These are phyloP conservation scores for Colletotrichum costaricense DNA, from an alignment of 2,329 filamentous ascomycete genomes.

Conservation along the genomic window DNA sequence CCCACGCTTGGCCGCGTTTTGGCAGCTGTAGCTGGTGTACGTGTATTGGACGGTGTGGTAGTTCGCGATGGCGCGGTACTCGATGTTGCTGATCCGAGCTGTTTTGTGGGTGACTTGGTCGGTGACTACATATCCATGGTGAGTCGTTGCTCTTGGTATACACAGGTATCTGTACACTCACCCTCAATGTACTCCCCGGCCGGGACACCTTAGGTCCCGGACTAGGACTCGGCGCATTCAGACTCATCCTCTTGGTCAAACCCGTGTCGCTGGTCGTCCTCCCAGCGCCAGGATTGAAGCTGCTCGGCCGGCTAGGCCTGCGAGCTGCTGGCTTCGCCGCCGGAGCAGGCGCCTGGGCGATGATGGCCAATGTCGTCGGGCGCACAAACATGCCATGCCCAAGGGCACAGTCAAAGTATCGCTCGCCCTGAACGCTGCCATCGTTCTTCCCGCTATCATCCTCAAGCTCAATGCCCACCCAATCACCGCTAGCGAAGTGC, in stretches of 20 bases:
- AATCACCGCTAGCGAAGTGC: conserved; percentile 83
- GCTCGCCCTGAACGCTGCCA: conserved; percentile 86
- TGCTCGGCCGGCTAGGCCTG: conserved; percentile 60
- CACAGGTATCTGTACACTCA: conserved; percentile 43
- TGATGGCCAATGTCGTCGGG: conserved; percentile 73
- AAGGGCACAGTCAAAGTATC: conserved; percentile 89
- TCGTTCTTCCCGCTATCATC: conserved; percentile 91
- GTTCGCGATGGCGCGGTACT: conserved; percentile 72
- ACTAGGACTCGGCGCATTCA: conserved; percentile 79
- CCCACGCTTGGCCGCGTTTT: conserved; percentile 68
- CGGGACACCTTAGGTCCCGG: conserved; percentile 69
- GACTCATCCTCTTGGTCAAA: conserved; percentile 72
- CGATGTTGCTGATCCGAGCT: conserved; percentile 66
- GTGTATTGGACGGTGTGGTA: conserved; percentile 70
- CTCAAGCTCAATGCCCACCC: conserved; percentile 90
- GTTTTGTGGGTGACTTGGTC: conserved; percentile 84
- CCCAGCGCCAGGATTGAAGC: conserved; percentile 54
- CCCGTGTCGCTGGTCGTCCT: conserved; percentile 62
- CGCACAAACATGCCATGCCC: conserved; percentile 87
- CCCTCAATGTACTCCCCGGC: conserved; percentile 67
- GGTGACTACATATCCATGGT: conserved; percentile 67
- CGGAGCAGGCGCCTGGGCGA: conserved; percentile 58
- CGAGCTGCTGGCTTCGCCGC: conserved; percentile 48
- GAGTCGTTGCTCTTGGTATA: background rate
- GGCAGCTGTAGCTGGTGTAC: conserved; percentile 54